Conservation (phyloP, 2,329 filamentous ascomycete genomes). For the Stemphylium lycopersici region DNA sequence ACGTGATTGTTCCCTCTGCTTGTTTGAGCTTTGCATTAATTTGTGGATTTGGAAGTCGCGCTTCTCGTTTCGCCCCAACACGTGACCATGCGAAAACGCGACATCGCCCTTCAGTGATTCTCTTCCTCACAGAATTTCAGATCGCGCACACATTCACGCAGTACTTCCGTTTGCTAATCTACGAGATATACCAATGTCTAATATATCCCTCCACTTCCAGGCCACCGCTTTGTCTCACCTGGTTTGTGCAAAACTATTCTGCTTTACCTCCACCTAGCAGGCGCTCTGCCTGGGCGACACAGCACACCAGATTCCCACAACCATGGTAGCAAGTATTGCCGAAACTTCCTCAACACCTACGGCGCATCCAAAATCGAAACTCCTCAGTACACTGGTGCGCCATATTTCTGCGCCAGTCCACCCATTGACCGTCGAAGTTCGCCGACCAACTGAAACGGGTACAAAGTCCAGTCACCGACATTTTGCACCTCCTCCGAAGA, state of each 20-base stretch:
- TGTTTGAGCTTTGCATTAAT: neutral
- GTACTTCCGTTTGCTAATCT: neutral
- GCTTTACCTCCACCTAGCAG: neutral
- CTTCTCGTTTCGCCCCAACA: neutral
- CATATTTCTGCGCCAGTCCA: slow-evolving; percentile 14
- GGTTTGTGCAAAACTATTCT: neutral
- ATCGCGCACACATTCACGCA: neutral
- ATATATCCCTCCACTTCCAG: too few relatives aligned
- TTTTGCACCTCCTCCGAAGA: neutral
- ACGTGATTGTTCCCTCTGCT: neutral
- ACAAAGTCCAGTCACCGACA: neutral
- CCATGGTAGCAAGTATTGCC: neutral
- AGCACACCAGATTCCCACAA: neutral
- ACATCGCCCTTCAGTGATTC: neutral
- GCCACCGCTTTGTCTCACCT: slow-evolving; percentile 1
- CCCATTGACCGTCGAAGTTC: too few relatives aligned
- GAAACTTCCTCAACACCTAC: neutral
- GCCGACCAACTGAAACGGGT: neutral
- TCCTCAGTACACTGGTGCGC: slow-evolving; percentile 1
- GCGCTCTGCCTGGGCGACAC: neutral
- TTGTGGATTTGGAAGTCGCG: neutral
- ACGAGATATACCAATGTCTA: too few relatives aligned
- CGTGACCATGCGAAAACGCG: slow-evolving; percentile 2
- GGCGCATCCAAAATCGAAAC: slow-evolving; percentile 1
- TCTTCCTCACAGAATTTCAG: too few relatives aligned